Evolutionary conservation across 352 stramenopile species (phyloP), one percentile per base, ranked within the genome.

Genomic region (Phytophthora podocarpi): DNA sequence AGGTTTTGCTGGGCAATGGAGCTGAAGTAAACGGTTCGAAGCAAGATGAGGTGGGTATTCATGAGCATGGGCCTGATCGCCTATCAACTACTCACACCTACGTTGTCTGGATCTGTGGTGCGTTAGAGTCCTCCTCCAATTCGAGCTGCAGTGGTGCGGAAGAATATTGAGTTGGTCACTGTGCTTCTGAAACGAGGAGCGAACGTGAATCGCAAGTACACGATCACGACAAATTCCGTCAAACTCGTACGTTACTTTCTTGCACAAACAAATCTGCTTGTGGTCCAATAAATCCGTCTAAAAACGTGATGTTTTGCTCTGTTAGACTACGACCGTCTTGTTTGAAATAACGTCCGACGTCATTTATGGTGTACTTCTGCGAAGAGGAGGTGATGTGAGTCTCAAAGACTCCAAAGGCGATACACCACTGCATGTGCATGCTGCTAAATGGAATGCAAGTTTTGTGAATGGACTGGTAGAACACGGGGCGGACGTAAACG

Each of bases 21-120:
- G 64, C 64, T 24, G 64, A 72, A 47, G 64, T 69, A 27, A 72
- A 72, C 21, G 59, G 59, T 1, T 68, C 64, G 8, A 72, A 72
- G 13, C 58, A 72, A 36, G 64, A 72, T 6, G 64, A 72, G 56
- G 63, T 67, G 5, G 6, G 26, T 21, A 5, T 1, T 9, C 24
- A 46, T 32, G n/a, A n/a, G n/a, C n/a, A n/a, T n/a, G n/a, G n/a
- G n/a, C n/a, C n/a, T n/a, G n/a, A n/a, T n/a, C n/a, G n/a, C n/a
- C n/a, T n/a, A n/a, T n/a, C n/a, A n/a, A n/a, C n/a, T n/a, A n/a
- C n/a, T n/a, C n/a, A n/a, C n/a, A n/a, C n/a, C n/a, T n/a, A n/a
- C n/a, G n/a, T 20, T 4, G 24, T 18, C 20, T 20, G 8, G 21
- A 4, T 24, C 26, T 27, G 24, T 42, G 13, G 8, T 8, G 13